Conservation (phyloP, 495 filamentous ascomycete genomes). For the Evernia prunastri region DNA sequence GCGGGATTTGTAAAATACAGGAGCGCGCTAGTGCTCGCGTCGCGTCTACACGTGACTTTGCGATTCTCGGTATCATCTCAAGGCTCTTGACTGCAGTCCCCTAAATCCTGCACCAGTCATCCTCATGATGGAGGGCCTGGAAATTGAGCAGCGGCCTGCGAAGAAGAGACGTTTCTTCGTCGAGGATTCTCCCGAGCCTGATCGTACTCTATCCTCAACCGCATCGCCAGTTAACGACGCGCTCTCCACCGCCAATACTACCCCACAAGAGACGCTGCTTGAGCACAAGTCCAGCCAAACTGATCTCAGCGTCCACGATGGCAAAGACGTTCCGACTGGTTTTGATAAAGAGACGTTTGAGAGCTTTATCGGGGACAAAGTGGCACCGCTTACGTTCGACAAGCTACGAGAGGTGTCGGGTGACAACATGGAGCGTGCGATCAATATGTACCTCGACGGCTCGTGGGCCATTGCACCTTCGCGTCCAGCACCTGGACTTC, state of each 20-base stretch:
- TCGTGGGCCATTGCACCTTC: slow-evolving; percentile 62
- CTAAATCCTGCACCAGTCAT: not conserved
- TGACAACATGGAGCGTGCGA: slow-evolving; percentile 57
- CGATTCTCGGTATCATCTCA: not conserved
- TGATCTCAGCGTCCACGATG: slow-evolving; percentile 8
- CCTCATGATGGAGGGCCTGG: slow-evolving; percentile 46
- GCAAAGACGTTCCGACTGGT: slow-evolving; percentile 16
- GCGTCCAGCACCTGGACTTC: slow-evolving; percentile 7
- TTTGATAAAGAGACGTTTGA: slow-evolving; percentile 69
- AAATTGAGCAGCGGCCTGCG: slow-evolving; percentile 54
- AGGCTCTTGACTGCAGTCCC: not conserved
- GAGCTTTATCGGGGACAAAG: slow-evolving; percentile 59
- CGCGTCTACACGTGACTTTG: not conserved
- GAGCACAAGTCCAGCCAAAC: slow-evolving; percentile 19
- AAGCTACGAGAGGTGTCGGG: slow-evolving; percentile 53
- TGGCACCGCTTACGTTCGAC: slow-evolving; percentile 46
- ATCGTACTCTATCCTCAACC: slow-evolving; percentile 20
- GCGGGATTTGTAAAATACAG: too few species aligned
- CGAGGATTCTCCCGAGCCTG: slow-evolving; percentile 44
- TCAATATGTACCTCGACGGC: slow-evolving; percentile 88
- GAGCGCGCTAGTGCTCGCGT: too few species aligned
- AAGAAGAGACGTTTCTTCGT: slow-evolving; percentile 82
- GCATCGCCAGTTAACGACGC: slow-evolving; percentile 16
- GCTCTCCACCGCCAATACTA: slow-evolving; percentile 13
- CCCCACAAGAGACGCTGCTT: not conserved